Conservation (phyloP, 169 alveolate species). For the Plasmodium gallinaceum region DNA sequence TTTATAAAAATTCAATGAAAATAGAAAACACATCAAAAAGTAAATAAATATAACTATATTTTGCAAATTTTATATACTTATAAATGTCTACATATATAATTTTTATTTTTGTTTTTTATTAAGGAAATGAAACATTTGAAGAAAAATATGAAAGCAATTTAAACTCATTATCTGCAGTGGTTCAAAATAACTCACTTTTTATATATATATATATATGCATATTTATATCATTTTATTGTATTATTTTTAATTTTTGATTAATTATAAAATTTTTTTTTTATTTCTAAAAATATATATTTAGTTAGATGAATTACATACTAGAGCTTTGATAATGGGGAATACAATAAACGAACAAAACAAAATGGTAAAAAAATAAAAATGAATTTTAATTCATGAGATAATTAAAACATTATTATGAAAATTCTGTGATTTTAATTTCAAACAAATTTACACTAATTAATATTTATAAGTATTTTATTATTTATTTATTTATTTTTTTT, state of each 20-base stretch:
- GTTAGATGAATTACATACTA: conserved; percentile 75
- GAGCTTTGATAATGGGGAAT: conserved; percentile 77
- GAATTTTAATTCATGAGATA: neutral
- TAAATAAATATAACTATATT: neutral
- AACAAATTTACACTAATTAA: neutral
- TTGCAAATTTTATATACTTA: neutral
- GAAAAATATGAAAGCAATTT: conserved; percentile 70
- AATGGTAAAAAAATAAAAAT: conserved; percentile 51
- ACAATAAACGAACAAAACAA: conserved; percentile 71
- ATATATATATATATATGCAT: neutral
- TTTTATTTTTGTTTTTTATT: neutral
- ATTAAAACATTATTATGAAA: too few relatives aligned
- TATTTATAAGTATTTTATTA: neutral
- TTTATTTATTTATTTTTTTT: conserved; percentile 4
- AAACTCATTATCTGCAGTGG: conserved; percentile 61
- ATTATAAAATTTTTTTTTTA: conserved; percentile 6
- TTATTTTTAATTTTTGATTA: neutral
- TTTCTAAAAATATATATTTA: conserved; percentile 2
- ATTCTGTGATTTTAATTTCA: neutral
- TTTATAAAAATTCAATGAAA: conserved; percentile 11
- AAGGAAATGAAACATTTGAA: conserved; percentile 65
- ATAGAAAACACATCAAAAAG: conserved; percentile 18
- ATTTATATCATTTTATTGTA: neutral
- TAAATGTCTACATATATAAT: neutral
- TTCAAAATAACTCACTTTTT: conserved; percentile 6